Conservation (phyloP, 1,139 yeast genomes). For the Suhomyces atakaporum region DNA sequence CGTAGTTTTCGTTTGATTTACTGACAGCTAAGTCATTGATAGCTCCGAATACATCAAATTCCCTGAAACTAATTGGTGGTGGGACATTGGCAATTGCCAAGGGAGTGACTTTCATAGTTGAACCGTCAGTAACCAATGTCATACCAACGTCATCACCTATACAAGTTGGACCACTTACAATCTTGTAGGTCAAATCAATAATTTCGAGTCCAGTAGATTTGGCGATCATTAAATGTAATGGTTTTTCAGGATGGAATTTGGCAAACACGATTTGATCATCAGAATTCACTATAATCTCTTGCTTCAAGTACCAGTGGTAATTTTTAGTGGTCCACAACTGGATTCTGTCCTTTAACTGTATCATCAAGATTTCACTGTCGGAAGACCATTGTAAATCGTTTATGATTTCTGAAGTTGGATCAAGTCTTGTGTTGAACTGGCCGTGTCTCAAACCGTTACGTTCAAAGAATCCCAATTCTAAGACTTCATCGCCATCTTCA, state of each 20-base stretch:
- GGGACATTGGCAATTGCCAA: constrained; percentile 86
- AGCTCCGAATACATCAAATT: constrained; percentile 48
- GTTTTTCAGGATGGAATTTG: constrained; percentile 90
- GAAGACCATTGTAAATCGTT: constrained; percentile 75
- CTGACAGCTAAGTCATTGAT: constrained; percentile 69
- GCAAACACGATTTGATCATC: constrained; percentile 48
- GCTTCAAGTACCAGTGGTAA: constrained; percentile 94
- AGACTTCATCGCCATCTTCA: constrained; percentile 49
- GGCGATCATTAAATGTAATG: constrained; percentile 70
- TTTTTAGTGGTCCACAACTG: constrained; percentile 92
- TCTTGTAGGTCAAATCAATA: constrained; percentile 66
- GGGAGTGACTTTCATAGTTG: constrained; percentile 75
- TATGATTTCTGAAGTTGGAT: constrained; percentile 49
- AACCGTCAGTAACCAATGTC: constrained; percentile 80
- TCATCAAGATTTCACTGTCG: constrained; percentile 76
- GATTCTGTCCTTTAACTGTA: constrained; percentile 59
- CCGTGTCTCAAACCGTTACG: constrained; percentile 93
- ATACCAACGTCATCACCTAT: constrained; percentile 76
- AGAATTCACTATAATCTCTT: constrained; percentile 52
- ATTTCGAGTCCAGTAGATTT: constrained; percentile 55
- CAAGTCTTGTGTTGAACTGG: constrained; percentile 70
- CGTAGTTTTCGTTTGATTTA: constrained; percentile 58
- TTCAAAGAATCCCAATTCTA: constrained; percentile 79
- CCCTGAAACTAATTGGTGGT: constrained; percentile 86
- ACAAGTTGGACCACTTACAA: constrained; percentile 67